Base-by-base conservation (phyloP, 192 early-diverging fungal species). In the Mortierella alpina region DNA sequence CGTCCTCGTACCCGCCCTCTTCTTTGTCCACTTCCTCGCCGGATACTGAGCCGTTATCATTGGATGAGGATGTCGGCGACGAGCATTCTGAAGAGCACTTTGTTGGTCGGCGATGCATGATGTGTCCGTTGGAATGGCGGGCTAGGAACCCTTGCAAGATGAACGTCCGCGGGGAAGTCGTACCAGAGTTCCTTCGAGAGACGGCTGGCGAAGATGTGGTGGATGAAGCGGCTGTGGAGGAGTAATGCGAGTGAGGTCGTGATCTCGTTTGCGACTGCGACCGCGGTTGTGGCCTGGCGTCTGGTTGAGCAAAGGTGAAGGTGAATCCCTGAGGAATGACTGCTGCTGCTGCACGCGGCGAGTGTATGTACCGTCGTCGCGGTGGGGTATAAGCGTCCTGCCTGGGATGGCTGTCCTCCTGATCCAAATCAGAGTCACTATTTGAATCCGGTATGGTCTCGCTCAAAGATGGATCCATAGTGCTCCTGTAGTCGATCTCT, bases 51-150 rank as follows among this genome's bases (percentile, higher is more conserved):
- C 31, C 31, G 31, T 31, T 31, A 3, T 31, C 31, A 31, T 31
- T 31, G 31, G 31, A 31, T 31, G 31, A 31, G 31, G 31, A 31
- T 31, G 31, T 31, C 31, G 31, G 31, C 1, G 31, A 31, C 10
- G 57, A 41, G 31, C 57, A 59, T 9, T 59, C 39, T 0, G 31
- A 10, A 7, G 57, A 59, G 7, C 23, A 41, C 10, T 59, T 31
- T 10, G 17, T 39, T 9, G 57, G 57, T 39, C 39, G 31, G 7
- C 57, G 57, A 40, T 59, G 17, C 57, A 59, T 59, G 17, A 39
- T 59, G 39, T 59, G 57, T 22, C 57, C 57, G 39, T 59, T 59
- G 7, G 57, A 59, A 59, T 59, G 57, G 8, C 31, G 57, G 31
- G 22, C 57, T 1, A 59, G 39, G 31, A 59, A 59, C 10, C 57